These are phyloP conservation scores for Picea abies DNA, from an alignment of 83 land plant genomes.

Conservation along the genomic window DNA sequence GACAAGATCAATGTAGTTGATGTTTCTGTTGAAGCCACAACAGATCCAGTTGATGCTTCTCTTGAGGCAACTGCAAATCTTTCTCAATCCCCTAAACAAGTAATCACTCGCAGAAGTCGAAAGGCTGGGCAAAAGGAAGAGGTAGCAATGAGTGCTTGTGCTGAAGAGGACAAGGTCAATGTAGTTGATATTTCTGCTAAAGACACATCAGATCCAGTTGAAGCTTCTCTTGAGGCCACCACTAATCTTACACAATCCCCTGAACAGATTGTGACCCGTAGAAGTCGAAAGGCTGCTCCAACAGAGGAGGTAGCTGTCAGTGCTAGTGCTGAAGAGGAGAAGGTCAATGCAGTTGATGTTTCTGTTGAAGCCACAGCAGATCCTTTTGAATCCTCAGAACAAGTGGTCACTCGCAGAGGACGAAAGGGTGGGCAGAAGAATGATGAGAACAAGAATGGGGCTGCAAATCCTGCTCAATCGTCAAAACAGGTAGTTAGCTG, in stretches of 20 bases:
- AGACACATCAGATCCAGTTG: background rate
- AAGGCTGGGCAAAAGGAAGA: background rate
- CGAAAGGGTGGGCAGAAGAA: background rate
- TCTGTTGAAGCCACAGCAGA: slow-evolving; percentile 1
- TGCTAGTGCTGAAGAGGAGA: background rate
- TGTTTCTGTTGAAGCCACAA: background rate
- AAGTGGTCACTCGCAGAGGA: slow-evolving; percentile 3
- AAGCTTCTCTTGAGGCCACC: background rate
- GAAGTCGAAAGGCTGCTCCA: background rate
- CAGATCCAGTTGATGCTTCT: background rate
- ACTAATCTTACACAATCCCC: background rate
- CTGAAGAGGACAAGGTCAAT: background rate
- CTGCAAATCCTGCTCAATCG: background rate
- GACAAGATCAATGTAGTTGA: background rate
- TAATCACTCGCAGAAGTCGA: background rate
- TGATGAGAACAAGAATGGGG: background rate
- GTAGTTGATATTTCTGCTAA: background rate
- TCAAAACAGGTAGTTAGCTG: background rate
- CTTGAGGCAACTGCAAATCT: too few species aligned
- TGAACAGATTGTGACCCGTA: background rate
- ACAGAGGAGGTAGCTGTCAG: background rate
- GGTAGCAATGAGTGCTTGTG: background rate
- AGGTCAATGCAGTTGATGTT: background rate
- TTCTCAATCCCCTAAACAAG: background rate
- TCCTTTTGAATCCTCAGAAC: background rate